Evolutionary conservation across 768 basidiomycete genomes (phyloP).

Genomic region (Collybia sordida): DNA sequence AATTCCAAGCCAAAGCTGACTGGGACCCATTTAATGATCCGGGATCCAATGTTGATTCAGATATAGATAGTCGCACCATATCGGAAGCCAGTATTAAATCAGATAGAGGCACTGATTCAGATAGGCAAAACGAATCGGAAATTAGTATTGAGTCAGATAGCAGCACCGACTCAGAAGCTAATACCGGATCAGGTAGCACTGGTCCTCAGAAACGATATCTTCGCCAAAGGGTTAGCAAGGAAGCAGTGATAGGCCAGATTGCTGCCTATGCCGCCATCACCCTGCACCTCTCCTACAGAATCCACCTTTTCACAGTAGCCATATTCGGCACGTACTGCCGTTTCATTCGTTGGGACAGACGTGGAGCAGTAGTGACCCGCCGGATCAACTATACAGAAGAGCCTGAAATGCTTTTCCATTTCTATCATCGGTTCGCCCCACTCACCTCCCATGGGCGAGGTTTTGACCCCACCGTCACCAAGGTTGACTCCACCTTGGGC

Average conservation of each 20-base stretch:
- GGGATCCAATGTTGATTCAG: too few species aligned
- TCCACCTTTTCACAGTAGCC: slow-evolving; percentile 26
- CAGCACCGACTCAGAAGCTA: too few species aligned
- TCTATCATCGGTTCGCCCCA: slow-evolving; percentile 22
- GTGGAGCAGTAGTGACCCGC: too few species aligned
- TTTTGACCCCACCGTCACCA: slow-evolving; percentile 11
- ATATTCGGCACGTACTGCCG: slow-evolving; percentile 22
- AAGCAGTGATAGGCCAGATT: not conserved
- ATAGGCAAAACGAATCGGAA: too few species aligned
- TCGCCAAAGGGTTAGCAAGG: not conserved
- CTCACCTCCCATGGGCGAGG: slow-evolving; percentile 14
- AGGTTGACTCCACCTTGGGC: not conserved
- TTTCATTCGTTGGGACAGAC: slow-evolving; percentile 36
- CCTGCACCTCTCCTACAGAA: slow-evolving; percentile 25
- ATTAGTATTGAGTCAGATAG: too few species aligned
- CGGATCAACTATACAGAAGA: slow-evolving; percentile 19
- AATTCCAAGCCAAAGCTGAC: too few species aligned
- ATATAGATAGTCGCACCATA: too few species aligned
- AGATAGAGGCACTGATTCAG: too few species aligned
- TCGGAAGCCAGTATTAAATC: too few species aligned
- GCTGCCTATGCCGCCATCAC: not conserved
- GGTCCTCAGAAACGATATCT: too few species aligned
- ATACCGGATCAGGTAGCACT: too few species aligned
- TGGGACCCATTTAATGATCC: too few species aligned
- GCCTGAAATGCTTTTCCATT: slow-evolving; percentile 14